phyloP scores from a whole-genome alignment of 768 basidiomycete species.

The Boletus tylopilopsis region DNA sequence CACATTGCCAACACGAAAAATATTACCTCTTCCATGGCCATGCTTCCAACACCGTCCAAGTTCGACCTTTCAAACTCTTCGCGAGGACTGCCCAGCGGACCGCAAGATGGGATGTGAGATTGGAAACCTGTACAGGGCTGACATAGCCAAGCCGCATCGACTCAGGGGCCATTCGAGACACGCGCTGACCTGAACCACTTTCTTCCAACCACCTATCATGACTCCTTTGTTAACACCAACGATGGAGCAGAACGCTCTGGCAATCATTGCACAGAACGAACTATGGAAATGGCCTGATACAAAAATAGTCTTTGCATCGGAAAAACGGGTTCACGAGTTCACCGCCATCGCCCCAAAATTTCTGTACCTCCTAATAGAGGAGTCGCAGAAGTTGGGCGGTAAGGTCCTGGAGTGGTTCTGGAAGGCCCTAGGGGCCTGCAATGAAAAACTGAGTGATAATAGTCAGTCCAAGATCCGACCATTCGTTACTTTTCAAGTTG shows the following conservation, averaged over 20 bases:
- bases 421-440: not conserved
- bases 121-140: too few species aligned
- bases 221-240: too few species aligned
- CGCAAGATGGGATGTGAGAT: too few species aligned
- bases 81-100: too few species aligned
- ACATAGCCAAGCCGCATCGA: too few species aligned
- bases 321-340: not conserved
- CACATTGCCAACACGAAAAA: too few species aligned
- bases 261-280: not conserved
- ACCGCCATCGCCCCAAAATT: not conserved
- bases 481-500: not conserved
- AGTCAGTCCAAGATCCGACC: not conserved
- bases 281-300: not conserved
- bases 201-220: too few species aligned
- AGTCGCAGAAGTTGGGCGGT: conserved; percentile 2
- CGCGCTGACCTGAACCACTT: too few species aligned
- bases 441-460: not conserved
- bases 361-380: not conserved
- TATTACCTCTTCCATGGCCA: too few species aligned
- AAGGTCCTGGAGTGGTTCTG: conserved; percentile 1
- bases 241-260: conserved; percentile 2
- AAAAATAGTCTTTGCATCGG: not conserved
- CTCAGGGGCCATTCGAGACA: too few species aligned
- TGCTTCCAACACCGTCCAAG: too few species aligned
- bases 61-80: too few species aligned